These are phyloP conservation scores for Chaetomium fimeti DNA, from an alignment of 495 filamentous ascomycete species.

Conservation along the genomic window DNA sequence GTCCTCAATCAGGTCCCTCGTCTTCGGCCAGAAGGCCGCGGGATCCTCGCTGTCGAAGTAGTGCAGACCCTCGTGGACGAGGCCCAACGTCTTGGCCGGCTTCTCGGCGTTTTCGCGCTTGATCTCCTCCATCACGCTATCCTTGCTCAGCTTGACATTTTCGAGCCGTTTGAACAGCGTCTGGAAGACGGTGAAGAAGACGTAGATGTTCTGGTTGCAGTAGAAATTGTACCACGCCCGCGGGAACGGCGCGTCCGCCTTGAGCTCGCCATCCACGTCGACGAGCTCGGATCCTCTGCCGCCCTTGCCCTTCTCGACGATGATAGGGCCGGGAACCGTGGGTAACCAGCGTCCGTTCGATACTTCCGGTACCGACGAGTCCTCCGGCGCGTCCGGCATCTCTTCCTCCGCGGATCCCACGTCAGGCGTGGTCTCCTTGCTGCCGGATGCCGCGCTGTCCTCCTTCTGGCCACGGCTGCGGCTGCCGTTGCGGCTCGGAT, in stretches of 20 bases:
- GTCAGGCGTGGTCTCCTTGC: slow-evolving; percentile 83
- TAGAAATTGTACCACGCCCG: slow-evolving; percentile 82
- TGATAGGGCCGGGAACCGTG: slow-evolving; percentile 47
- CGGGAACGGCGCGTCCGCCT: slow-evolving; percentile 75
- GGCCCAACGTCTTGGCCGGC: slow-evolving; percentile 73
- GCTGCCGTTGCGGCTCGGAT: slow-evolving; percentile 67
- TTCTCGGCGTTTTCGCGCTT: slow-evolving; percentile 65
- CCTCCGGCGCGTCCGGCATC: slow-evolving; percentile 53
- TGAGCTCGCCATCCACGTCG: slow-evolving; percentile 60
- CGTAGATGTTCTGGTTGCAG: slow-evolving; percentile 82
- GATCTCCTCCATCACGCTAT: slow-evolving; percentile 68
- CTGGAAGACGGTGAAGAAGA: slow-evolving; percentile 90
- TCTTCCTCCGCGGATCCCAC: slow-evolving; percentile 69
- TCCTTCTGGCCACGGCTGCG: slow-evolving; percentile 64
- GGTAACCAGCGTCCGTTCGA: slow-evolving; percentile 58
- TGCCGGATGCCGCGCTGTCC: slow-evolving; percentile 67
- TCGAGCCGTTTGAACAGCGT: slow-evolving; percentile 79
- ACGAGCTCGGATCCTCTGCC: slow-evolving; percentile 42
- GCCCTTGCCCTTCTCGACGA: slow-evolving; percentile 40
- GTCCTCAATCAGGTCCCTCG: slow-evolving; percentile 70
- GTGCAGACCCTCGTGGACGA: slow-evolving; percentile 55
- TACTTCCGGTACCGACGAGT: slow-evolving; percentile 47
- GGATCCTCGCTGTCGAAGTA: slow-evolving; percentile 47
- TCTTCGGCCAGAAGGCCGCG: slow-evolving; percentile 52
- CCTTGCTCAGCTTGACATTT: slow-evolving; percentile 74